Evolutionary conservation across 176 grass and related monocot species (phyloP).

Genomic region (Zoysia japonica): DNA sequence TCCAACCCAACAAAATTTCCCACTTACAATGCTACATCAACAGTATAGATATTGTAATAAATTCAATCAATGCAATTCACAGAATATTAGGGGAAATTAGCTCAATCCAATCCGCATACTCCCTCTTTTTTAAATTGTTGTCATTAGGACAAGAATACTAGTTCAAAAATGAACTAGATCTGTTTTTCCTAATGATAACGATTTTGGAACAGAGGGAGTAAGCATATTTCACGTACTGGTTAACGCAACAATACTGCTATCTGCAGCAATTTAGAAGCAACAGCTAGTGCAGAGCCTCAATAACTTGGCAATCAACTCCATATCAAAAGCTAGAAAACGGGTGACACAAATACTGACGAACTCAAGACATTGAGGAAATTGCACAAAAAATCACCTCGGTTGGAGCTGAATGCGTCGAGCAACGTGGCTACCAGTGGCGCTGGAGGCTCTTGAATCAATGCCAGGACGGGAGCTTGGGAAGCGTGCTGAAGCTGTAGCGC

Average conservation of each 20-base stretch:
- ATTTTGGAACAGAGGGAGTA: too few species aligned
- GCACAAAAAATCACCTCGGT: constrained; percentile 34
- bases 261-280: background rate
- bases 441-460: constrained; percentile 10
- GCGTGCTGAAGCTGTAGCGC: constrained; percentile 14
- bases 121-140: too few species aligned
- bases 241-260: background rate
- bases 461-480: constrained; percentile 25
- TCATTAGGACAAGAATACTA: too few species aligned
- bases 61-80: background rate
- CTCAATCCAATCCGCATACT: background rate
- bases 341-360: background rate
- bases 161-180: too few species aligned
- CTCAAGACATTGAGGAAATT: background rate
- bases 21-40: background rate
- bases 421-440: constrained; percentile 15
- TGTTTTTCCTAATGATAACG: too few species aligned
- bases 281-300: background rate
- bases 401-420: constrained; percentile 39
- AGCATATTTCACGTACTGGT: background rate
- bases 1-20: background rate
- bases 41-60: background rate
- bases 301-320: constrained; percentile 15
- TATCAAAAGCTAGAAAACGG: background rate
- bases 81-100: constrained; percentile 1